These are phyloP conservation scores for Trichosporon inkin DNA, from an alignment of 1,284 basidiomycete species.

Conservation along the genomic window DNA sequence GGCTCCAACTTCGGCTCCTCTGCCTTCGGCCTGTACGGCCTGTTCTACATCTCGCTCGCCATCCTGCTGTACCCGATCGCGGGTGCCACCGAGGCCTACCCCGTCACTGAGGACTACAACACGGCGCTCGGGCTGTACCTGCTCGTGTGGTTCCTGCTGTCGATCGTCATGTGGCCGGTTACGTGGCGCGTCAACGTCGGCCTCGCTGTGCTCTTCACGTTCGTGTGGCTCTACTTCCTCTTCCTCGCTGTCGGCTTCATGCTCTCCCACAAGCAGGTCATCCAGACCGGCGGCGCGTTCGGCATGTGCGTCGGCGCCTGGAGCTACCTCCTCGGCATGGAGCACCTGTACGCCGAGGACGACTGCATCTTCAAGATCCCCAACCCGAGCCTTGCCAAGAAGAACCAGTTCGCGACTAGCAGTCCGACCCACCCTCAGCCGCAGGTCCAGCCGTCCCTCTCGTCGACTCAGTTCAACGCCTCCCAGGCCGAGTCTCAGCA, in stretches of 20 bases:
- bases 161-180: constrained; percentile 18
- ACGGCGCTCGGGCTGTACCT: constrained; percentile 20
- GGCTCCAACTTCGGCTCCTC: constrained; percentile 17
- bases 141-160: constrained; percentile 16
- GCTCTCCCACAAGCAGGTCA: constrained; percentile 10
- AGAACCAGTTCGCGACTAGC: background rate
- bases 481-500: no score
- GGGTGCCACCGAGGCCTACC: constrained; percentile 12
- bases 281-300: constrained; percentile 14
- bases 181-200: constrained; percentile 18
- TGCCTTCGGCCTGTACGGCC: constrained; percentile 22
- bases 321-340: constrained; percentile 19
- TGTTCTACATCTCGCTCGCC: constrained; percentile 21
- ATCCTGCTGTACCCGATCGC: constrained; percentile 18
- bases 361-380: constrained; percentile 21
- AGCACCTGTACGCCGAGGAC: constrained; percentile 17
- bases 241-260: constrained; percentile 22
- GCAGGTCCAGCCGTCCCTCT: no score
- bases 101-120: constrained; percentile 15
- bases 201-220: constrained; percentile 16
- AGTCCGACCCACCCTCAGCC: no score
- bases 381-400: constrained; percentile 3
- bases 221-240: constrained; percentile 16
- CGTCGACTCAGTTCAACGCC: no score
- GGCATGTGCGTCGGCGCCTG: constrained; percentile 19